These are phyloP conservation scores for Pleurotus sapidus DNA, from an alignment of 768 basidiomycete species.

Conservation along the genomic window DNA sequence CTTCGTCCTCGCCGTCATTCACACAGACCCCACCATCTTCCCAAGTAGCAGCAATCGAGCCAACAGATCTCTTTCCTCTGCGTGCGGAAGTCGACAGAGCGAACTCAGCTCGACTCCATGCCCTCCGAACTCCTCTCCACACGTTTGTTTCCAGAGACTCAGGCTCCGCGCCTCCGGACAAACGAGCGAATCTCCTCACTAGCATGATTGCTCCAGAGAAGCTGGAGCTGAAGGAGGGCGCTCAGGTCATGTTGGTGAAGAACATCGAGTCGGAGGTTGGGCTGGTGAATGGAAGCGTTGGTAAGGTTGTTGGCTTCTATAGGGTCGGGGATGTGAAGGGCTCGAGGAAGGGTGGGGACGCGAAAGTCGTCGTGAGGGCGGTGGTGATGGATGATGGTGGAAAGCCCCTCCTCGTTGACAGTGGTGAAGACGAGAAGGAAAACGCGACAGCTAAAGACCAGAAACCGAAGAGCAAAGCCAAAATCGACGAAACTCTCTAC, in stretches of 20 bases:
- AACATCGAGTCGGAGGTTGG: slow-evolving; percentile 45
- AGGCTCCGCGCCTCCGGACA: slow-evolving; percentile 34
- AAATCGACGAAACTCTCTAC: slow-evolving; percentile 33
- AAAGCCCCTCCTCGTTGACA: slow-evolving; percentile 32
- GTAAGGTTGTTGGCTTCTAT: slow-evolving; percentile 62
- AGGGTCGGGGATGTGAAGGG: slow-evolving; percentile 13
- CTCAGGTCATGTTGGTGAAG: slow-evolving; percentile 73
- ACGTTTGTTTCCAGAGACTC: slow-evolving; percentile 54
- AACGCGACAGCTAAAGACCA: slow-evolving; percentile 23
- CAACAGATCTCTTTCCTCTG: slow-evolving; percentile 60
- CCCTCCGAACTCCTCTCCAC: slow-evolving; percentile 38
- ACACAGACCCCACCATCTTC: slow-evolving; percentile 1
- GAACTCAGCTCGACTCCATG: slow-evolving; percentile 52
- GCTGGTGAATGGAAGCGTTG: slow-evolving; percentile 78
- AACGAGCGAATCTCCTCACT: slow-evolving; percentile 51
- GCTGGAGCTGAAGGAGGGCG: slow-evolving; percentile 54
- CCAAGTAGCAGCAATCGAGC: slow-evolving; percentile 25
- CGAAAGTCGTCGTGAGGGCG: slow-evolving; percentile 17
- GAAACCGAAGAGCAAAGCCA: slow-evolving; percentile 23
- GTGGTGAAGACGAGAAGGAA: slow-evolving; percentile 56
- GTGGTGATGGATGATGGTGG: slow-evolving; percentile 38
- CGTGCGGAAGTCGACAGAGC: slow-evolving; percentile 68
- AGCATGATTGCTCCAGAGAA: slow-evolving; percentile 59
- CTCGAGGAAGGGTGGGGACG: slow-evolving; percentile 10
- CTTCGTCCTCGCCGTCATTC: slow-evolving; percentile 12